Evolutionary conservation across 768 basidiomycete species (phyloP).

Genomic region (Paxillus involutus): DNA sequence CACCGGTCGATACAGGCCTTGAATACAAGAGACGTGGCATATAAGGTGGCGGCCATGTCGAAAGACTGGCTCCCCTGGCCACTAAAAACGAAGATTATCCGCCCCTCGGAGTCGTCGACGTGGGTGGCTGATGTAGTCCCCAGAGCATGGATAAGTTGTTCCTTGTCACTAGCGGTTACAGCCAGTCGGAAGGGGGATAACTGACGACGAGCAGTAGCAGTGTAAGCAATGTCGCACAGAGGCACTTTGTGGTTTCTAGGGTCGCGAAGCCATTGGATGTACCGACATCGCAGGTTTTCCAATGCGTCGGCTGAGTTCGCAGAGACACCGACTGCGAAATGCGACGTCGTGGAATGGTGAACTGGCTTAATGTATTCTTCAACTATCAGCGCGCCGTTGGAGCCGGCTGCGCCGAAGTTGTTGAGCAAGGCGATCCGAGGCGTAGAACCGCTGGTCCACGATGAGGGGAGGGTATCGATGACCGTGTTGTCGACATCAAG

Average conservation of each 20-base stretch:
- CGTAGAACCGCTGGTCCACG: slow-evolving; percentile 43
- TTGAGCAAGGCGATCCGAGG: slow-evolving; percentile 61
- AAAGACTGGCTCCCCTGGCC: slow-evolving; percentile 71
- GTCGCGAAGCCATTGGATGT: slow-evolving; percentile 48
- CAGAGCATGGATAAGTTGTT: slow-evolving; percentile 50
- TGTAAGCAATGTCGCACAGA: slow-evolving; percentile 61
- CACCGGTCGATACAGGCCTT: slow-evolving; percentile 56
- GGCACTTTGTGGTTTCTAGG: slow-evolving; percentile 20
- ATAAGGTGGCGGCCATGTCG: slow-evolving; percentile 62
- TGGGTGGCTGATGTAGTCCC: slow-evolving; percentile 32
- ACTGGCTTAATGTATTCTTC: slow-evolving; percentile 46
- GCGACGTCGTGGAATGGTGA: background rate
- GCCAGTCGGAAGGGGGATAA: slow-evolving; percentile 53
- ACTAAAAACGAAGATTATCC: slow-evolving; percentile 66
- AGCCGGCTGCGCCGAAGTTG: slow-evolving; percentile 77
- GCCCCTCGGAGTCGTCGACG: slow-evolving; percentile 24
- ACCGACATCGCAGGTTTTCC: slow-evolving; percentile 45
- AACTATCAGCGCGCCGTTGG: slow-evolving; percentile 61
- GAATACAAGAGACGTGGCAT: slow-evolving; percentile 49
- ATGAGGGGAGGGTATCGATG: slow-evolving; percentile 40
- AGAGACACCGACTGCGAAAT: slow-evolving; percentile 59
- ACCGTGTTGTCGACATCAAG: slow-evolving; percentile 46
- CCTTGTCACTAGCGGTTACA: slow-evolving; percentile 40
- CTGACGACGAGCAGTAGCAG: slow-evolving; percentile 64
- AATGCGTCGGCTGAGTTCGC: slow-evolving; percentile 53